Conservation (phyloP, 1,284 basidiomycete genomes). For the Cystobasidiaceae sp. region DNA sequence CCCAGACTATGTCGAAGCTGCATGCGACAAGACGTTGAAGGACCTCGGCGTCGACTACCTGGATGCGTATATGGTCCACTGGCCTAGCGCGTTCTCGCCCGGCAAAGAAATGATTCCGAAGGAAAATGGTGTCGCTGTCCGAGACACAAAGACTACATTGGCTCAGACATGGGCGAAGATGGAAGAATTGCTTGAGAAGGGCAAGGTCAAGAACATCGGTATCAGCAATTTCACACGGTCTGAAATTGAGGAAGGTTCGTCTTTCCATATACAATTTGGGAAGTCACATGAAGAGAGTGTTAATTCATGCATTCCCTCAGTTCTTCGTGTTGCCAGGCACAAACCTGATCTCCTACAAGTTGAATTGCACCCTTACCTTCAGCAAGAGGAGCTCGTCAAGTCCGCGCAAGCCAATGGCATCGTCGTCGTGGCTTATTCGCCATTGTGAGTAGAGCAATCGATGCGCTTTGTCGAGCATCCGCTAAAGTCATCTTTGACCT, state of each 20-base stretch:
- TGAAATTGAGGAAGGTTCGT: not conserved
- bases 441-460: constrained; percentile 19
- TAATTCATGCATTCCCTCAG: not conserved
- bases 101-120: constrained; percentile 26
- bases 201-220: constrained; percentile 78
- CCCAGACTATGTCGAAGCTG: constrained; percentile 61
- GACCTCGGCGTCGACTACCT: constrained; percentile 72
- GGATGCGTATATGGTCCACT: constrained; percentile 56
- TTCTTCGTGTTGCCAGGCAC: constrained; percentile 57
- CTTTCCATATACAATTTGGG: not conserved
- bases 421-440: constrained; percentile 31
- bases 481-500: not conserved
- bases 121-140: constrained; percentile 13
- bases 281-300: not conserved
- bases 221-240: constrained; percentile 40
- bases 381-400: constrained; percentile 24
- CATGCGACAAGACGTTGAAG: constrained; percentile 64
- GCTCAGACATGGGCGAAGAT: constrained; percentile 74
- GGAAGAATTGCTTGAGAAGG: constrained; percentile 60
- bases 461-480: too few species aligned
- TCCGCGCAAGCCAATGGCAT: constrained; percentile 30
- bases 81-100: constrained; percentile 50
- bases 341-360: constrained; percentile 64
- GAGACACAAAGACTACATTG: constrained; percentile 50
- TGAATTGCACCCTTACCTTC: constrained; percentile 40